phyloP scores from a whole-genome alignment of 495 filamentous ascomycete species.

The Penicillium pulvis region DNA sequence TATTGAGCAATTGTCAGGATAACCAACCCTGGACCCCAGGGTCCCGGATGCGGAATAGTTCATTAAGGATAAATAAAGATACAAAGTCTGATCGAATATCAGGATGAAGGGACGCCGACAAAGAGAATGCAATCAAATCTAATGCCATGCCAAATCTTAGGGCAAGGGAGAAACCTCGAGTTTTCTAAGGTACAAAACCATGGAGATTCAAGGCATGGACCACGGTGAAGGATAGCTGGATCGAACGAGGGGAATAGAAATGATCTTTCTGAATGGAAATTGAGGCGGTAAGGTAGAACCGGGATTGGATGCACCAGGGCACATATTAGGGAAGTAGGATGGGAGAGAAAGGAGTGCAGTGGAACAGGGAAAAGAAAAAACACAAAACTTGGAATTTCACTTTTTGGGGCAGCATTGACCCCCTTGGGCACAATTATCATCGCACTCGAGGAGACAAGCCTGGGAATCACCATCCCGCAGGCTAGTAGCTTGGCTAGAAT shows the following conservation, averaged over 20 bases:
- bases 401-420: slow-evolving; percentile 70
- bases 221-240: neutral
- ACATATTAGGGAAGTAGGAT: neutral
- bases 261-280: neutral
- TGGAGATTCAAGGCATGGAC: neutral
- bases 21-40: neutral
- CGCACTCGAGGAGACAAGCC: slow-evolving; percentile 81
- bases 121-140: neutral
- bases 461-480: slow-evolving; percentile 53
- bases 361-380: slow-evolving; percentile 5
- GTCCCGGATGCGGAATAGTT: slow-evolving; percentile 4
- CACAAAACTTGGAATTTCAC: slow-evolving; percentile 22
- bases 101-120: slow-evolving; percentile 2
- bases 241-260: neutral
- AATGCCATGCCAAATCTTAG: slow-evolving; percentile 6
- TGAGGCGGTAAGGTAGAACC: neutral
- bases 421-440: slow-evolving; percentile 72
- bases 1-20: neutral
- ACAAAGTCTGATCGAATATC: slow-evolving; percentile 8
- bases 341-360: neutral
- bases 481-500: slow-evolving; percentile 50
- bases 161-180: neutral
- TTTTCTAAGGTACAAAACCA: neutral
- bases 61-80: slow-evolving; percentile 25
- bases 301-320: neutral